Base-by-base conservation (phyloP, 2,329 filamentous ascomycete species). In the Coniochaeta sp. region DNA sequence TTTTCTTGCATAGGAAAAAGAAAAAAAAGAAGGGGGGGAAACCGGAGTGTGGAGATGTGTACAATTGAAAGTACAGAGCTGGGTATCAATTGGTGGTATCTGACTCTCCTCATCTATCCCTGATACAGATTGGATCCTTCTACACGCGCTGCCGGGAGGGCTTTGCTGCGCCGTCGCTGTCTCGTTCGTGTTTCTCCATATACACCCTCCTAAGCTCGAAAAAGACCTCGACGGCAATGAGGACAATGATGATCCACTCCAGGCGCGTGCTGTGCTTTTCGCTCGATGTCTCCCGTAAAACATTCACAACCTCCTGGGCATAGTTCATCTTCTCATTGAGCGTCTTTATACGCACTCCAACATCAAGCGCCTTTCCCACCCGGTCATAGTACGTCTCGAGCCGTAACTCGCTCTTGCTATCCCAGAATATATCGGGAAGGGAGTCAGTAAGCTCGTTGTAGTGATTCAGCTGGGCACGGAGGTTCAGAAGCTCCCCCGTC, bases 271-370 rank as follows among this genome's bases (percentile, higher is more conserved):
- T 89, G 70, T 98, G 92, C 72, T 91, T 91, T 78, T 98, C 93
- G 70, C 90, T 96, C 60, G 96, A 81, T 71, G 93, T 87, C 73
- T 97, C 91, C 61, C 95, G 82, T 63, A 98, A 76, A 17, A 98
- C 93, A 58, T 82, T 90, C 7, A 95, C 92, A 72, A 97, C 97
- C 73, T 98, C 93, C 69, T 95, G 90, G 1, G 93, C 95, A 72
- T 99, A 98, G 70, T 96, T 93, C 85, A 99, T 96, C 77, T 96
- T 96, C 76, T 96, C 91, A 72, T 99, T 99, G 66, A 98, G 76
- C 19, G 91, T 87, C 68, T 90, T 90, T 76, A 98, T 98, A 58
- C 95, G 84, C 28, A 95, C 90, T 36, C 90, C 90, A 26, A 98
- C 93, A 73, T 98, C 95, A 38, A 99, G 81, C 0, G 92, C 91